Conservation (phyloP, 306 rosid species). For the Ochetophila trinervis region DNA sequence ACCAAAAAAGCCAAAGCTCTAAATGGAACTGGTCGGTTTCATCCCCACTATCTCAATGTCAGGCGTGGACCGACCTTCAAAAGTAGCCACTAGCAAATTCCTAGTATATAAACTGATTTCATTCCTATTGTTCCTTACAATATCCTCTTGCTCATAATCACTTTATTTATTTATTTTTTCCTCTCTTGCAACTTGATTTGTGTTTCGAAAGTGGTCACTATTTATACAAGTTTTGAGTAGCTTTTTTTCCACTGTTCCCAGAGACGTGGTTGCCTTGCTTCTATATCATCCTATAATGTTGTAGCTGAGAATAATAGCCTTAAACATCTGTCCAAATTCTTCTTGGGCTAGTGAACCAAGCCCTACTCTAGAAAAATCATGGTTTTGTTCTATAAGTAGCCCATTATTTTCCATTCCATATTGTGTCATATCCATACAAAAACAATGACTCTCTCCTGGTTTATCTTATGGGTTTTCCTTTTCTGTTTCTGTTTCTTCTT, state of each 20-base stretch:
- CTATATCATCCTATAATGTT: slow-evolving; percentile 26
- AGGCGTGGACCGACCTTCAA: slow-evolving; percentile 40
- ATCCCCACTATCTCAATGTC: slow-evolving; percentile 26
- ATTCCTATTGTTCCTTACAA: slow-evolving; percentile 3
- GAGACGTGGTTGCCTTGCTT: slow-evolving; percentile 32
- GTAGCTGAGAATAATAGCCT: slow-evolving; percentile 8
- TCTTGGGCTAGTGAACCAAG: slow-evolving; percentile 10
- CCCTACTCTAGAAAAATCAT: neutral
- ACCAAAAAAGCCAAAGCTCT: slow-evolving; percentile 25
- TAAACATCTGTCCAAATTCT: slow-evolving; percentile 3
- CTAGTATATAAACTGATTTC: slow-evolving; percentile 5
- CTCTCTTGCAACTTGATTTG: slow-evolving; percentile 34
- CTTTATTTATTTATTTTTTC: slow-evolving; percentile 6
- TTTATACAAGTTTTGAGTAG: slow-evolving; percentile 7
- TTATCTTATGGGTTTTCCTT: slow-evolving; percentile 3
- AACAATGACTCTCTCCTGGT: neutral
- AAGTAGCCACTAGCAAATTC: slow-evolving; percentile 37
- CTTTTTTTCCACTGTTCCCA: slow-evolving; percentile 26
- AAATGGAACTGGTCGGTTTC: slow-evolving; percentile 40
- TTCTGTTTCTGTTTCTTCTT: slow-evolving; percentile 10
- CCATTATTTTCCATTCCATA: neutral
- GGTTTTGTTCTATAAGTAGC: slow-evolving; percentile 22
- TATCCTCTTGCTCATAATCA: slow-evolving; percentile 12
- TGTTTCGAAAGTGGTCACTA: slow-evolving; percentile 39
- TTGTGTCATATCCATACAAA: slow-evolving; percentile 2